phyloP scores from a whole-genome alignment of 345 rosid genomes.

The Lepidium aucheri region DNA sequence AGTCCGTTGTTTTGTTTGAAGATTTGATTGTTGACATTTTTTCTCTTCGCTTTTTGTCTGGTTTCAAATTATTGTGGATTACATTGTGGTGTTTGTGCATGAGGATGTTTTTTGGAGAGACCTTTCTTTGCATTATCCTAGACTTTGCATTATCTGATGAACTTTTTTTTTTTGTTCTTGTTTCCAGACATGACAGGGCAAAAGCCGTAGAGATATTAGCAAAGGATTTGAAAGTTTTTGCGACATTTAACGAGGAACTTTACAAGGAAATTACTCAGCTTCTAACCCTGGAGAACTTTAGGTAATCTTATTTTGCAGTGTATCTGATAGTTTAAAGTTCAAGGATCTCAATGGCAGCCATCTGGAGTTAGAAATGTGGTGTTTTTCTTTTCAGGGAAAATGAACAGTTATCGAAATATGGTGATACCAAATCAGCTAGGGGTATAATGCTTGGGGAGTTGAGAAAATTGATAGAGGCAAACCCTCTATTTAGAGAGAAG shows the following conservation, averaged over 20 bases:
- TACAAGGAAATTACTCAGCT: slow-evolving; percentile 84
- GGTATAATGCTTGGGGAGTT: slow-evolving; percentile 64
- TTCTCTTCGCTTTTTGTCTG: background rate
- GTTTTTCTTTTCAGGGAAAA: slow-evolving; percentile 41
- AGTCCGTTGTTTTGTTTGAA: background rate
- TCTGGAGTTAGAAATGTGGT: slow-evolving; percentile 2
- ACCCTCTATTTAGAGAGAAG: slow-evolving; percentile 78
- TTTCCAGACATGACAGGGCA: slow-evolving; percentile 59
- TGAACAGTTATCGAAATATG: slow-evolving; percentile 78
- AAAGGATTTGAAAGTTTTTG: slow-evolving; percentile 65
- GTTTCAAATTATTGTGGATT: background rate
- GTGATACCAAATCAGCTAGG: slow-evolving; percentile 80
- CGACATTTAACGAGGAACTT: slow-evolving; percentile 71
- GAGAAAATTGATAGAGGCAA: slow-evolving; percentile 72
- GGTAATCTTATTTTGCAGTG: slow-evolving; percentile 30
- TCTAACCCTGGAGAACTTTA: slow-evolving; percentile 65
- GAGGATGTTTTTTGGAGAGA: background rate
- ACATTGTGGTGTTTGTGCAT: background rate
- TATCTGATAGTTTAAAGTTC: background rate
- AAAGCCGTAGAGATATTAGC: slow-evolving; percentile 78
- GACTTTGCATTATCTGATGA: background rate
- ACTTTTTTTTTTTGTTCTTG: background rate
- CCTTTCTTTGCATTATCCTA: background rate
- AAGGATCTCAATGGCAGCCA: background rate
- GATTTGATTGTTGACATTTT: background rate